These are phyloP conservation scores for Gremmenia infestans DNA, from an alignment of 2,329 filamentous ascomycete species.

Conservation along the genomic window DNA sequence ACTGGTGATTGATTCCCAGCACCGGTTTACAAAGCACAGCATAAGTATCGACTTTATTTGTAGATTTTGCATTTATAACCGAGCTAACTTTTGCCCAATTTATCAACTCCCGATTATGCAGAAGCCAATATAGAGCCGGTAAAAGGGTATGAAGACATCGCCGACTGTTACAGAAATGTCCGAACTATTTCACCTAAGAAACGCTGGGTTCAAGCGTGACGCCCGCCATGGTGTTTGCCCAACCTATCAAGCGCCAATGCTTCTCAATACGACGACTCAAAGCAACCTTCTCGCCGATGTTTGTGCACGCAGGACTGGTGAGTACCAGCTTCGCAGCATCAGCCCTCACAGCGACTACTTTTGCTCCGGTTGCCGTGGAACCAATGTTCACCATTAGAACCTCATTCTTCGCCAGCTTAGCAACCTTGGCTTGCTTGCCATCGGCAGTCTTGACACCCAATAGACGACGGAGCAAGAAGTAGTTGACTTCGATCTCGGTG, in stretches of 20 bases:
- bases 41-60: too few species aligned
- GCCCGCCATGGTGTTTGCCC: slow-evolving; percentile 56
- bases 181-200: slow-evolving; percentile 15
- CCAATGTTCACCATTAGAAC: slow-evolving; percentile 99
- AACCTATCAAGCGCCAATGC: slow-evolving; percentile 94
- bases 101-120: not conserved
- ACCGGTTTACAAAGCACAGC: too few species aligned
- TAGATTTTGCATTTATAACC: not conserved
- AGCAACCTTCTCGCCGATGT: slow-evolving; percentile 97
- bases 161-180: not conserved
- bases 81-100: not conserved
- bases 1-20: too few species aligned
- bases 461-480: slow-evolving; percentile 91
- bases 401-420: slow-evolving; percentile 96
- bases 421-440: slow-evolving; percentile 98
- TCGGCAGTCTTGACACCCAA: slow-evolving; percentile 97
- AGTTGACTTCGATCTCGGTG: slow-evolving; percentile 98
- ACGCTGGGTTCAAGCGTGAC: slow-evolving; percentile 31
- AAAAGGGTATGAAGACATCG: not conserved
- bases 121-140: not conserved
- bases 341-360: slow-evolving; percentile 94
- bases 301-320: slow-evolving; percentile 92
- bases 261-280: slow-evolving; percentile 96
- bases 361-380: slow-evolving; percentile 93
- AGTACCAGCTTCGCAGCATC: slow-evolving; percentile 94